Evolutionary conservation across 2,329 filamentous ascomycete genomes (phyloP), one percentile per base, ranked within the genome.

Genomic region (Paecilomyces formosus): DNA sequence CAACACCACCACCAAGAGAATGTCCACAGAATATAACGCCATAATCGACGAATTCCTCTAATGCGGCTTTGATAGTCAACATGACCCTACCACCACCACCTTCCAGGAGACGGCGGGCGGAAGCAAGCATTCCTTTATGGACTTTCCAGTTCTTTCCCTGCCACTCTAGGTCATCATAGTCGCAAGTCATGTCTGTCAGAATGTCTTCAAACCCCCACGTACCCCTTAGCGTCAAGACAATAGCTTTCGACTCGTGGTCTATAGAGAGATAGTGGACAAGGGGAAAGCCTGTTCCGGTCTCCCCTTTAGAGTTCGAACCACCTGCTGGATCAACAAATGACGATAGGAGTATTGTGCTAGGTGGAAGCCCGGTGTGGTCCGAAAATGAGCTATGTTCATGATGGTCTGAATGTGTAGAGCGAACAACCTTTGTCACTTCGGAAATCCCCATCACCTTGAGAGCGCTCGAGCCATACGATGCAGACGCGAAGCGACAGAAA

Each of bases 191-290:
- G 66, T 90, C 88, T 0, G 87, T 87, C 35, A 90, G 74, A 24
- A 90, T 83, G 66, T 90, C 88, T 65, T 90, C 87, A 60, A 90
- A 89, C 0, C 88, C 88, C 45, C 89, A 77, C 0, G 88, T 90
- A 1, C 88, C 88, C 39, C 88, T 82, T 55, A 88, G 88, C 1
- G 87, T 86, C n/a, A 90, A 76, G 0, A 90, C 87, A 0, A 90
- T 84, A 0, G 88, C 87, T 65, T 85, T 87, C 1, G 87, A 87
- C 55, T 87, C 84, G 66, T 88, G 86, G 63, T 90, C 88, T 0
- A 90, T 75, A 1, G 86, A 86, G 35, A 90, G 83, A 64, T 89
- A 90, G 70, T 90, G 88, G 2, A 90, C 87, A 18, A 90, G 78
- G 1, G 88, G 88, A 58, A 89, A 82, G 0, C 86, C 86, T 0